Conservation (phyloP, 2,329 filamentous ascomycete genomes). For the Venturia oleaginea region DNA sequence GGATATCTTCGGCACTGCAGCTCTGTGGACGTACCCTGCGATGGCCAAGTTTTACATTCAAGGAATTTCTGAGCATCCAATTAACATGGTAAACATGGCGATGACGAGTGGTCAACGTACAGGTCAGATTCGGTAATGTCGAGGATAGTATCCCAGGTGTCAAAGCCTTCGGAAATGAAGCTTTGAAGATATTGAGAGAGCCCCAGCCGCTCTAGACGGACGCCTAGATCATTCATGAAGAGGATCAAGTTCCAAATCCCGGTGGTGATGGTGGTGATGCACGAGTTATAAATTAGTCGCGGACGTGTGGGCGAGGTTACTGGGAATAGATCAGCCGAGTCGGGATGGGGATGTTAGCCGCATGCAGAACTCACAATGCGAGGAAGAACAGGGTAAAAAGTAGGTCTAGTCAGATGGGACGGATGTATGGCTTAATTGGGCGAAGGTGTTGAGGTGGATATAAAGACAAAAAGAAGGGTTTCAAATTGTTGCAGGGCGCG, state of each 20-base stretch:
- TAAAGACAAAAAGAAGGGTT: neutral
- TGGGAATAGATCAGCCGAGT: neutral
- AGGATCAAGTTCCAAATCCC: neutral
- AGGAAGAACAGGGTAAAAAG: neutral
- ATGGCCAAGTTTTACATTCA: slow-evolving; percentile 73
- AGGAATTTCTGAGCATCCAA: slow-evolving; percentile 47
- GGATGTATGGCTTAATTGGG: slow-evolving; percentile 7
- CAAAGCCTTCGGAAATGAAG: slow-evolving; percentile 72
- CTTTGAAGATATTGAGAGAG: slow-evolving; percentile 65
- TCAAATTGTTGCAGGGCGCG: slow-evolving; percentile 31
- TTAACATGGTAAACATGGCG: neutral
- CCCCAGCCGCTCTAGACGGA: slow-evolving; percentile 65
- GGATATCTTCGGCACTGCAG: neutral
- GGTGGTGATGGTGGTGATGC: neutral
- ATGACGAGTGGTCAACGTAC: slow-evolving; percentile 38
- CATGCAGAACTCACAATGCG: neutral
- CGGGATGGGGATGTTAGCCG: neutral
- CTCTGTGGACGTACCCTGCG: slow-evolving; percentile 51
- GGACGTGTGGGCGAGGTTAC: neutral
- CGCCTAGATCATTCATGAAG: slow-evolving; percentile 56
- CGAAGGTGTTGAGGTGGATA: slow-evolving; percentile 9
- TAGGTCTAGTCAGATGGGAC: neutral
- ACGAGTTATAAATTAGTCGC: neutral
- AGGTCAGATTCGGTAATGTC: slow-evolving; percentile 80
- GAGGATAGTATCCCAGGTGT: slow-evolving; percentile 73